These are phyloP conservation scores for Calonectria honghensis DNA, from an alignment of 2,329 filamentous ascomycete genomes.

Conservation along the genomic window DNA sequence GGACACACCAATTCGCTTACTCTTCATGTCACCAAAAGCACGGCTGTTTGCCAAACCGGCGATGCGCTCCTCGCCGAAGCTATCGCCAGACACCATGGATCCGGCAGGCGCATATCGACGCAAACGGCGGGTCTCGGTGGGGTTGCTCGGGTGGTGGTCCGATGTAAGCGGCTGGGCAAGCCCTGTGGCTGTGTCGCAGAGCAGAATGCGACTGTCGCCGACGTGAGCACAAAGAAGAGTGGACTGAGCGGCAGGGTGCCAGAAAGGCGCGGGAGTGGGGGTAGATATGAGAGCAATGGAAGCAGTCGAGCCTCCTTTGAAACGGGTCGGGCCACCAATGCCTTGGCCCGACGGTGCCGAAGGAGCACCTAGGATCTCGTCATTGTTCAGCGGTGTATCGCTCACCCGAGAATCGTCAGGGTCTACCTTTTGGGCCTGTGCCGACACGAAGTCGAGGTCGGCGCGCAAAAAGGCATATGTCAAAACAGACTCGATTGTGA, in stretches of 20 bases:
- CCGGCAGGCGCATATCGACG: conserved; percentile 86
- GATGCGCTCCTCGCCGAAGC: conserved; percentile 97
- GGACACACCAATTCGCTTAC: conserved; percentile 93
- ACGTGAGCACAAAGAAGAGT: conserved; percentile 93
- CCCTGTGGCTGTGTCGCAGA: conserved; percentile 91
- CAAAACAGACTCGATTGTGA: conserved; percentile 85
- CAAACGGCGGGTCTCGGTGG: conserved; percentile 87
- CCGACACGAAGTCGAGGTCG: conserved; percentile 94
- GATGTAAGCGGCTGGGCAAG: conserved; percentile 87
- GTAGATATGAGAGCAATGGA: conserved; percentile 94
- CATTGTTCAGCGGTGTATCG: conserved; percentile 87
- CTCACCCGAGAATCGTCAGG: conserved; percentile 81
- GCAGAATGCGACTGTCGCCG: conserved; percentile 91
- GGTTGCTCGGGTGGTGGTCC: conserved; percentile 94
- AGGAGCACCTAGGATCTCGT: conserved; percentile 84
- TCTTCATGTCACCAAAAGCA: conserved; percentile 93
- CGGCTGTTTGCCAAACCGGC: conserved; percentile 94
- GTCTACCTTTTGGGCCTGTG: conserved; percentile 88
- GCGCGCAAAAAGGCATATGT: conserved; percentile 95
- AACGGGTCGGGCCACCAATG: conserved; percentile 86
- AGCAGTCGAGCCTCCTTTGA: conserved; percentile 95
- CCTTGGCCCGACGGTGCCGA: conserved; percentile 72
- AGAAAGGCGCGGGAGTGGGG: conserved; percentile 92
- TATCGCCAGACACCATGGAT: conserved; percentile 89
- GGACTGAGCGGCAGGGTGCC: conserved; percentile 91